Evolutionary conservation across 495 filamentous ascomycete genomes (phyloP), one percentile per base, ranked within the genome.

Genomic region (Penicillium daleae): DNA sequence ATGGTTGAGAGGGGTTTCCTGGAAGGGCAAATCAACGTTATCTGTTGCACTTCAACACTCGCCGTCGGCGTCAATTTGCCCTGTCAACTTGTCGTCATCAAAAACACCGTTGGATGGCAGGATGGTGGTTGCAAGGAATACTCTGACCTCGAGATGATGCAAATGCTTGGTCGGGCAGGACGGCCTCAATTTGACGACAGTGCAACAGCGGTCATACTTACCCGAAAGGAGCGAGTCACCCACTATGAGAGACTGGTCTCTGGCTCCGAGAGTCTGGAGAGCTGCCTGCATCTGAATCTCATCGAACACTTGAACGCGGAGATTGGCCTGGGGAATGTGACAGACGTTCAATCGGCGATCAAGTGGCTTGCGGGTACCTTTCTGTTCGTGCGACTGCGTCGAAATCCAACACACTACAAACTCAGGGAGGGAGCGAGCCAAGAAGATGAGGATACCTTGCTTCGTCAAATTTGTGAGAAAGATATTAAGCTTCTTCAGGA

Each of bases 271-370:
- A 82, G 87, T 17, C 77, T 99, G 1, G 95, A 99, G 70, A 99
- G 95, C 73, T 87, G 86, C 31, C 81, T 98, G 17, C 94, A 98
- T 76, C 80, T 87, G 37, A 92, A 96, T 65, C 78, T 98, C 2
- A 90, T 97, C 39, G 93, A 97, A 58, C 94, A 97, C 72, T 74
- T 98, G 63, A 98, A 99, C 73, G 94, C 94, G 0, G 95, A 99
- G 69, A 92, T 97, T 44, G 90, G 90, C 26, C 81, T 97, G 6
- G 89, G 90, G 2, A 96, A 92, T 2, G 88, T 99, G 59, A 85
- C 78, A 3, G 81, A 89, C 60, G 73, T 91, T 1, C 67, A 85
- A 5, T 87, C 90, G 1, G 95, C 95, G 26, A 90, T 89, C 64
- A 81, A 74, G 62, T 99, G 95, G 95, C 86, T 99, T 27, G 78